A percentile compares a stretch with the other conserved stretches of the same genome.
Conservation (phyloP, 768 basidiomycete genomes). For the Mycena polygramma region DNA sequence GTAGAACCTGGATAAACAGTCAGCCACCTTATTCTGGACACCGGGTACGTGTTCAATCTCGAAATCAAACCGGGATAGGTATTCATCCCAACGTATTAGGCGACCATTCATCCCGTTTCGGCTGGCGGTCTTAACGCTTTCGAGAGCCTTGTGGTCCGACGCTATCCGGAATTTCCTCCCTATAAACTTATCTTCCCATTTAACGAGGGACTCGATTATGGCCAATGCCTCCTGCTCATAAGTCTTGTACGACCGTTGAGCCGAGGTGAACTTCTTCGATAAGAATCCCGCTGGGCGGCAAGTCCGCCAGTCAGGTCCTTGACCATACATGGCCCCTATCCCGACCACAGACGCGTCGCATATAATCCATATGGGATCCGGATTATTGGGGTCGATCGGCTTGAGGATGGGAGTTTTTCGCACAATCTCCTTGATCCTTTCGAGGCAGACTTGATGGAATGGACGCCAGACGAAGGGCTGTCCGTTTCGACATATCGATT, state of each 20-base stretch:
- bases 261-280: conserved; percentile 6
- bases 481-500: neutral
- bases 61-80: conserved; percentile 4
- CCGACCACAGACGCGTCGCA: too few species aligned
- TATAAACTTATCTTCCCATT: conserved; percentile 8
- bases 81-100: conserved; percentile 3
- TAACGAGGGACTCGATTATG: neutral
- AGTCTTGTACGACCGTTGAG: conserved; percentile 3
- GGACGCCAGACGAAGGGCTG: neutral
- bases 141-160: conserved; percentile 6
- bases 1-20: conserved; percentile 2
- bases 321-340: too few species aligned
- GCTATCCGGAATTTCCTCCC: neutral
- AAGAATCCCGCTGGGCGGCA: too few species aligned
- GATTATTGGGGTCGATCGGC: neutral
- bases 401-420: neutral
- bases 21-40: neutral
- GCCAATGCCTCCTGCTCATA: conserved; percentile 12
- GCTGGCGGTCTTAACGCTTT: neutral
- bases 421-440: neutral
- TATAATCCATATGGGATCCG: too few species aligned
- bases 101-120: neutral
- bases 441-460: conserved; percentile 12
- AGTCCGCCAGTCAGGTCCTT: too few species aligned
- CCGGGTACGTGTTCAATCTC: neutral